Conservation (phyloP, 768 basidiomycete genomes). For the Strobilomyces dryophilus region DNA sequence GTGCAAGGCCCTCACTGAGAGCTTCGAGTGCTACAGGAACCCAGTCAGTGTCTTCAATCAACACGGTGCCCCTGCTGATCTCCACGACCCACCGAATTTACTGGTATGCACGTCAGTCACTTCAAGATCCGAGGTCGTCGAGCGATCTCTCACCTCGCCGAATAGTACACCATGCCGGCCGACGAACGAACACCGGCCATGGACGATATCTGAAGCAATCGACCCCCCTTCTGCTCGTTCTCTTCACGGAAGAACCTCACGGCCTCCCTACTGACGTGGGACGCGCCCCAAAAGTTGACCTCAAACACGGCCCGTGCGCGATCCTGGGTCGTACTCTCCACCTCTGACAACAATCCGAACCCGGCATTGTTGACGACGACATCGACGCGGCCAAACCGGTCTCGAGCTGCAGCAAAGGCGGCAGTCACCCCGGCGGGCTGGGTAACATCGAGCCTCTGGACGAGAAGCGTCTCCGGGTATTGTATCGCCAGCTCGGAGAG, state of each 20-base stretch:
- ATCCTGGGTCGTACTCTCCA: conserved; percentile 32
- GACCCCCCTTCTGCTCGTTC: conserved; percentile 33
- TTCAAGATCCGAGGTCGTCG: not conserved
- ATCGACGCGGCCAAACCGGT: conserved; percentile 26
- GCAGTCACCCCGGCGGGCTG: not conserved
- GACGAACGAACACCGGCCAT: conserved; percentile 20
- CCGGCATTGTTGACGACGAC: conserved; percentile 3
- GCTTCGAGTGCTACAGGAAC: conserved; percentile 11
- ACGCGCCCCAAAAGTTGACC: conserved; percentile 44
- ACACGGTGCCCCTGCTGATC: not conserved
- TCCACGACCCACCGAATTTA: conserved; percentile 11
- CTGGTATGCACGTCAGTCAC: conserved; percentile 5
- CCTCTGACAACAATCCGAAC: not conserved
- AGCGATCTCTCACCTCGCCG: conserved; percentile 15
- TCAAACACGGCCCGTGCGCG: conserved; percentile 36
- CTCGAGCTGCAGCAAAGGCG: not conserved
- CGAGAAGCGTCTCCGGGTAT: conserved; percentile 31
- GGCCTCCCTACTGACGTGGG: conserved; percentile 35
- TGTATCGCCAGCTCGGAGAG: conserved; percentile 24
- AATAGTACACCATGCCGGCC: conserved; percentile 10
- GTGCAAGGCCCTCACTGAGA: conserved; percentile 10
- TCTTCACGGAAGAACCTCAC: conserved; percentile 20
- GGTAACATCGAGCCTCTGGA: conserved; percentile 37
- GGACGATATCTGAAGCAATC: conserved; percentile 32
- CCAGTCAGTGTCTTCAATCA: not conserved